Evolutionary conservation across 495 filamentous ascomycete species (phyloP), one percentile per base, ranked within the genome.

Genomic region (Pseudoneurospora amorphoporcata): DNA sequence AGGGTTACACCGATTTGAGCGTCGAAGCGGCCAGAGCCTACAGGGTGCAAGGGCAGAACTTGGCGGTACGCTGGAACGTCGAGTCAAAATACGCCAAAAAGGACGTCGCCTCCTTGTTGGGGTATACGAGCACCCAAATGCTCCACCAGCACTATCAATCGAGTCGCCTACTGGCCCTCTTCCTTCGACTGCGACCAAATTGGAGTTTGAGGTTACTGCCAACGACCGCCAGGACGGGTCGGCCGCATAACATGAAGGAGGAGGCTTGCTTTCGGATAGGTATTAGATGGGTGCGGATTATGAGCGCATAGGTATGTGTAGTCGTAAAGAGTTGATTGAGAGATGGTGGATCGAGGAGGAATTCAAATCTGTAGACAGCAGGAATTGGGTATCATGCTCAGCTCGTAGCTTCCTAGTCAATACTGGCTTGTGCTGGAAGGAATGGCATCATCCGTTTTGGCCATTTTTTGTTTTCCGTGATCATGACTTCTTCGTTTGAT

Each of bases 141-240:
- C 23, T 23, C 23, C 23, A 23, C n/a, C n/a, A 23, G 23, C 23
- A 35, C 6, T 72, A 84, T 79, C 38, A 79, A 83, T 39, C 78
- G 81, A 19, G 75, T 84, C 39, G 83, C 83, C 1, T 84, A 84
- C 77, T 84, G 80, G 81, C 83, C 82, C 6, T 68, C 68, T 14
- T 74, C 80, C 0, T 74, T 84, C 37, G 82, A 82, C 77, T 85
- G 83, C 78, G 75, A 80, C 75, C 82, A 81, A 40, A 79, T 85
- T 84, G 17, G 76, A 77, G 32, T 72, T 85, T 12, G 76, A 77
- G 32, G 73, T 85, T 12, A 76, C 72, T 69, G 80, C 83, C 69
- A 70, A 43, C 37, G 80, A 72, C 38, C 83, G 83, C 8, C 2
- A 29, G 47, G 9, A 14, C 19, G 47, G 47, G 47, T n/a, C n/a